Evolutionary conservation across 2,329 filamentous ascomycete species (phyloP), one percentile per base, ranked within the genome.

Genomic region (Aspergillus spinulosporus): DNA sequence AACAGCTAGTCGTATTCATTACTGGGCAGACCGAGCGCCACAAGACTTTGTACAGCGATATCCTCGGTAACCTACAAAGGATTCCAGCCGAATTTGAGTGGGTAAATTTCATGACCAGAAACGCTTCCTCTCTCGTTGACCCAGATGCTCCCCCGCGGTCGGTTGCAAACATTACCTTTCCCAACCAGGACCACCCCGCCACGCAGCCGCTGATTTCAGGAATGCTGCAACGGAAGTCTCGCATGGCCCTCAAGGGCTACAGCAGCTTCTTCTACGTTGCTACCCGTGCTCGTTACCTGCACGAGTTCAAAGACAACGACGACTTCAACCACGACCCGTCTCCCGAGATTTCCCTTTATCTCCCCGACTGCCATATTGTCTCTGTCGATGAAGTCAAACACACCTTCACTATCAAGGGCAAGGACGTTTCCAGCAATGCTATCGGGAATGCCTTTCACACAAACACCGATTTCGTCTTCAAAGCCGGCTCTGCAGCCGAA

Each of bases 251-350:
- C 66, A 82, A 88, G 75, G 88, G 88, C 57, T 94, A 90, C 74
- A 87, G 85, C 61, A 84, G 89, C 0, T 85, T 84, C 54, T 96
- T 95, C 80, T 99, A 96, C 70, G 93, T 94, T 55, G 86, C 99
- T 47, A 96, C 92, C 0, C 89, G 91, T 0, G 84, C 89, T 56
- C 91, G 90, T 68, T 99, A 88, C 76, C 78, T 99, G 57, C 94
- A 99, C 77, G 92, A 97, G 74, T 99, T 96, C 82, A 96, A 96
- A 77, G 92, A 95, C 68, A 88, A 90, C 70, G 93, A 97, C 68
- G 82, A 87, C 66, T 82, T 84, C 68, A 77, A 77, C 56, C 80
- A 65, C 43, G 74, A 77, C n/a, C 75, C 75, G 5, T 81, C 83
- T 55, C 93, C 94, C 0, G 93, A 99, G 72, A 80, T 94, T 40